Evolutionary conservation across 1,284 basidiomycete genomes (phyloP).

Genomic region (Sparassis latifolia): DNA sequence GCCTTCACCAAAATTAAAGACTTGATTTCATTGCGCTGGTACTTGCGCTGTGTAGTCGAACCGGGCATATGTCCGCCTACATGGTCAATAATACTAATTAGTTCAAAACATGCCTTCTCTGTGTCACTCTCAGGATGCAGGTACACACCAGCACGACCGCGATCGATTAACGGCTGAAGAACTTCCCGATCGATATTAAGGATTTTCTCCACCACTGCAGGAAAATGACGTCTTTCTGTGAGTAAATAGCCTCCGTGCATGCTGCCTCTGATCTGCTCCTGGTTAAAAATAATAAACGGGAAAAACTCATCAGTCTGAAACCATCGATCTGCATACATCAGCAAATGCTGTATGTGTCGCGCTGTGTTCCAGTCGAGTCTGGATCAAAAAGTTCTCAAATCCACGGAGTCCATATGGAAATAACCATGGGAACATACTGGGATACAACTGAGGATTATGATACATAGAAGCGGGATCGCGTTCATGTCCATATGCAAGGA

Average conservation of each 20-base stretch:
- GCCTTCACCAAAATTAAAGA: constrained; percentile 23
- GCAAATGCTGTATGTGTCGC: constrained; percentile 18
- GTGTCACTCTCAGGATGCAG: constrained; percentile 21
- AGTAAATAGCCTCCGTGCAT: constrained; percentile 24
- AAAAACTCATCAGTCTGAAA: constrained; percentile 32
- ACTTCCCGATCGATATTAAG: constrained; percentile 18
- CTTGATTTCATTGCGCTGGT: constrained; percentile 32
- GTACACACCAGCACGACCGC: constrained; percentile 14
- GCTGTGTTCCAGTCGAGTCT: constrained; percentile 3
- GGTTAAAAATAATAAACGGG: constrained; percentile 32
- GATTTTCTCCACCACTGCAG: constrained; percentile 20
- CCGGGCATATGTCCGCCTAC: constrained; percentile 26
- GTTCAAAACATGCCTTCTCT: constrained; percentile 28
- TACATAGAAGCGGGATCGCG: constrained; percentile 15
- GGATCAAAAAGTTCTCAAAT: constrained; percentile 9
- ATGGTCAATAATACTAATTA: constrained; percentile 29
- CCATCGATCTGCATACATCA: constrained; percentile 33
- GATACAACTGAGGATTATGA: constrained; percentile 22
- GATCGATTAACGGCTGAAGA: constrained; percentile 16
- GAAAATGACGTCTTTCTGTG: constrained; percentile 20
- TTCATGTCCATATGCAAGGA: constrained; percentile 14
- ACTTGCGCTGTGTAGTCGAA: constrained; percentile 26
- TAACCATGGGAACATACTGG: constrained; percentile 25
- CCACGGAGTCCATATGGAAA: constrained; percentile 23
- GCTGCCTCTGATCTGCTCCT: constrained; percentile 29